Evolutionary conservation across 1,139 yeast genomes (phyloP), one percentile per base, ranked within the genome.

Genomic region (Debaryomyces udenii): DNA sequence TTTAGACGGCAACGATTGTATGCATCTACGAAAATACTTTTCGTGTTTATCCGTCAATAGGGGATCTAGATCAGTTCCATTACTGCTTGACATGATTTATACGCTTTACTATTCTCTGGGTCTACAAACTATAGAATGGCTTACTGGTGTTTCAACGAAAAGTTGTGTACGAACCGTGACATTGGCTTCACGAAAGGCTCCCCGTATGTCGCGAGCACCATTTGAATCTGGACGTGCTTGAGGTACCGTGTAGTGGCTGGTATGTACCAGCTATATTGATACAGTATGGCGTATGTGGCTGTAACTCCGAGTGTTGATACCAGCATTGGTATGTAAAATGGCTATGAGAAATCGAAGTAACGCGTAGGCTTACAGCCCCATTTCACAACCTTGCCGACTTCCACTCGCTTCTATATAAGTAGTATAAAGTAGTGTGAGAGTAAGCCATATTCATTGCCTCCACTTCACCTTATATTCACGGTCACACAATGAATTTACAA

Each of bases 1-100:
- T 32, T 64, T 59, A 0, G 76, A 47, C 0, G 88, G 87, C 9
- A 81, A 63, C 9, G 78, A 58, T 7, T 68, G 69, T 30, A 81
- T 60, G 44, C 80, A 76, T 40, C 79, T 56, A 31, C 66, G 61
- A 63, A 81, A 80, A 57, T 70, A 81, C 41, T 68, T 69, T 10
- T 63, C 70, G 53, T 81, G 86, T 18, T 35, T 35, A 11, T 34
- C 35, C 9, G 29, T 20, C 14, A 27, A 35, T 22, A 39, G 28
- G 18, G 37, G 37, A 26, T 14, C 30, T 34, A 14, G 6, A 9
- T 7, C 30, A 14, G 20, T 22, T 9, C 18, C 26, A 9, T 34
- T 26, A 11, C 14, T 20, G 22, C 9, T 26, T n/a, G 35, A 16
- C 35, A 31, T 31, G 9, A 11, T 31, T 9, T 11, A 6, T 10